These are phyloP conservation scores for Trypanosoma rangeli DNA, from an alignment of 208 protist species.

Conservation along the genomic window DNA sequence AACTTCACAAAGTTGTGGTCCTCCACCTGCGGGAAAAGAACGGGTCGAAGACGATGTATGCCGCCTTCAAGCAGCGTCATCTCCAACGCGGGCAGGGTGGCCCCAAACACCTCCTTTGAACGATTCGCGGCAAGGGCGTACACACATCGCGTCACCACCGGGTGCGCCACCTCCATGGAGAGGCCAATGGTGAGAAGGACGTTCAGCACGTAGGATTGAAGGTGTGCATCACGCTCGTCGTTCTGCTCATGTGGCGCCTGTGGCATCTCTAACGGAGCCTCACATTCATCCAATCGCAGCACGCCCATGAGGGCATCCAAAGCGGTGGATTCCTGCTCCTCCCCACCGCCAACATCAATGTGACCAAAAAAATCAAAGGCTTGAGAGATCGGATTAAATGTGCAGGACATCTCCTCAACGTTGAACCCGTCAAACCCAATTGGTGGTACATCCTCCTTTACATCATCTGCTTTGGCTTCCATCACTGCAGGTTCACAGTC, in stretches of 20 bases:
- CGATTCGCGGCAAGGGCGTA: slow-evolving; percentile 33
- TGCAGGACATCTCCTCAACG: slow-evolving; percentile 3
- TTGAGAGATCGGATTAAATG: slow-evolving; percentile 18
- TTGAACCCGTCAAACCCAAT: neutral
- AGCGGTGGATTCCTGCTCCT: slow-evolving; percentile 5
- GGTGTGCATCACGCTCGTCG: slow-evolving; percentile 36
- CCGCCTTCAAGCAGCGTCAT: slow-evolving; percentile 12
- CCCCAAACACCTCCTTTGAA: slow-evolving; percentile 40
- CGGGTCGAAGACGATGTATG: slow-evolving; percentile 38
- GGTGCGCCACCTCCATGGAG: slow-evolving; percentile 47
- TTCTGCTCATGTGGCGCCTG: slow-evolving; percentile 13
- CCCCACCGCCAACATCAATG: neutral
- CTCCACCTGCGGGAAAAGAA: slow-evolving; percentile 36
- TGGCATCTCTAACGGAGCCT: neutral
- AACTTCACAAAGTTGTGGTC: slow-evolving; percentile 10
- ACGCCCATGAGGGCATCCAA: slow-evolving; percentile 31
- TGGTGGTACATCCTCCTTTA: neutral
- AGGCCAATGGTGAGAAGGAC: slow-evolving; percentile 55
- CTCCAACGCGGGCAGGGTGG: slow-evolving; percentile 31
- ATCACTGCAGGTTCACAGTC: neutral
- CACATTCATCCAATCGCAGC: slow-evolving; percentile 32
- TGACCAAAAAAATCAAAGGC: slow-evolving; percentile 18
- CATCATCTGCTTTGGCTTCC: neutral
- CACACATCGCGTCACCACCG: slow-evolving; percentile 37
- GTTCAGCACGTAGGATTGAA: slow-evolving; percentile 56